Base-by-base conservation (phyloP, 2,329 filamentous ascomycete genomes). In the Cordyceps cateniannulata region DNA sequence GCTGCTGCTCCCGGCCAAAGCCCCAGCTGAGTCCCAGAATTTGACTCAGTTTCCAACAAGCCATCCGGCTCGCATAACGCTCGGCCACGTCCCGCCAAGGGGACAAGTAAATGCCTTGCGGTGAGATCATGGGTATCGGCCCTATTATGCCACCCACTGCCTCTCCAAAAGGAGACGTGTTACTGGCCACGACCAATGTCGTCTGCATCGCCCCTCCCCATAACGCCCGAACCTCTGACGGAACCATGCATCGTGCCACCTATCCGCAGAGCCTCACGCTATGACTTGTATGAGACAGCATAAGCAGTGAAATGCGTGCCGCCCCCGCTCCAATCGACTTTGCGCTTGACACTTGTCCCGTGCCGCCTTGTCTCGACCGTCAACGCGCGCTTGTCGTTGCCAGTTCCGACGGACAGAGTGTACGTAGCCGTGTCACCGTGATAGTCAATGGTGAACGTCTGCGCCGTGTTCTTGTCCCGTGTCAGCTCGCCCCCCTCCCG, bases 401-500 rank as follows among this genome's bases (percentile, higher is more conserved):
- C n/a, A 18, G 25, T 38, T 6, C 29, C 48, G 6, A 22, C 45
- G 7, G 24, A 27, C 8, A 62, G 12, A 3, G 35, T 62, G 51
- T 62, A 62, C 14, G n/a, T 25, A 10, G 38, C 35, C 5, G 24
- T 32, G 18, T 60, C 45, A 7, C 56, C 50, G 24, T 55, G 16
- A 45, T 62, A 62, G 3, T 50, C 27, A 24, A 62, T 59, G 2
- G 35, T 45, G 20, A 62, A 57, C 14, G 38, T 40, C 47, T 52
- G 51, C 14, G 56, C 56, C 9, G 52, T 29, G 8, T 18, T 22
- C 38, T 40, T 50, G 20, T 60, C 45, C 10, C 29, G 3, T 0
- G 63, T 66, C 50, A 68, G 48, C 22, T 27, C 45, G 44, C 64
- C 64, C 3, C 42, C 6, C 2, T 27, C 3, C 4, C 59, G 22